Conservation (phyloP, 208 protist genomes). For the Leishmania turanica region DNA sequence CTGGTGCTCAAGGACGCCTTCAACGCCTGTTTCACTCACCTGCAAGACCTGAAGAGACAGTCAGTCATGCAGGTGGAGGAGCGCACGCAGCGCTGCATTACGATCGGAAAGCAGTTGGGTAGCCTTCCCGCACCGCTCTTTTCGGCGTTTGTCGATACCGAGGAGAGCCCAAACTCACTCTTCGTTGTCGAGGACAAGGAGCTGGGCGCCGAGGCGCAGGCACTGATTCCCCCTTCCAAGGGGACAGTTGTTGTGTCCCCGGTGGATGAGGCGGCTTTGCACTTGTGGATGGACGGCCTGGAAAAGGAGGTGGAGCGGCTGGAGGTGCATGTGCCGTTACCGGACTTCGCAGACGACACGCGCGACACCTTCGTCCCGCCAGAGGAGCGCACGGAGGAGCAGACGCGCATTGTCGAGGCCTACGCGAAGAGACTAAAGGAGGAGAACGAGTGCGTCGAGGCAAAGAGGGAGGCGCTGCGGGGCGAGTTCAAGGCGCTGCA, state of each 20-base stretch:
- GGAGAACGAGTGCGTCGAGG: constrained; percentile 63
- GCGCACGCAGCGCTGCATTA: constrained; percentile 70
- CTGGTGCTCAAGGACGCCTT: constrained; percentile 63
- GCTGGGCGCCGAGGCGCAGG: constrained; percentile 59
- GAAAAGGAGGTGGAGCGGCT: constrained; percentile 82
- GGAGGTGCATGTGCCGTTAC: constrained; percentile 59
- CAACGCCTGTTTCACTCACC: constrained; percentile 61
- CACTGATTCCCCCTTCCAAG: constrained; percentile 53
- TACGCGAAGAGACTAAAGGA: constrained; percentile 86
- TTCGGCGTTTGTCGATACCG: constrained; percentile 41
- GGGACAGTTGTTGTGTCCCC: constrained; percentile 15
- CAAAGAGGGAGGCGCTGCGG: constrained; percentile 62
- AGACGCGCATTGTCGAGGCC: constrained; percentile 63
- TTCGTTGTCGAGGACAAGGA: constrained; percentile 83
- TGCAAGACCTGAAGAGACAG: constrained; percentile 62
- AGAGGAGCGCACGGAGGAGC: constrained; percentile 88
- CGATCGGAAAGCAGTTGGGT: constrained; percentile 81
- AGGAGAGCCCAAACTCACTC: constrained; percentile 68
- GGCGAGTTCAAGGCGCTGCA: constrained; percentile 66
- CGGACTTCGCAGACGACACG: constrained; percentile 78
- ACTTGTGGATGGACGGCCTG: constrained; percentile 92
- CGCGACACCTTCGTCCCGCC: constrained; percentile 68
- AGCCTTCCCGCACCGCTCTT: constrained; percentile 46
- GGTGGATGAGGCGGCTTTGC: constrained; percentile 68
- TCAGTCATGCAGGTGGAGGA: constrained; percentile 69